Evolutionary conservation across 2,329 filamentous ascomycete genomes (phyloP), one percentile per base, ranked within the genome.

Genomic region (Camillea tinctor): DNA sequence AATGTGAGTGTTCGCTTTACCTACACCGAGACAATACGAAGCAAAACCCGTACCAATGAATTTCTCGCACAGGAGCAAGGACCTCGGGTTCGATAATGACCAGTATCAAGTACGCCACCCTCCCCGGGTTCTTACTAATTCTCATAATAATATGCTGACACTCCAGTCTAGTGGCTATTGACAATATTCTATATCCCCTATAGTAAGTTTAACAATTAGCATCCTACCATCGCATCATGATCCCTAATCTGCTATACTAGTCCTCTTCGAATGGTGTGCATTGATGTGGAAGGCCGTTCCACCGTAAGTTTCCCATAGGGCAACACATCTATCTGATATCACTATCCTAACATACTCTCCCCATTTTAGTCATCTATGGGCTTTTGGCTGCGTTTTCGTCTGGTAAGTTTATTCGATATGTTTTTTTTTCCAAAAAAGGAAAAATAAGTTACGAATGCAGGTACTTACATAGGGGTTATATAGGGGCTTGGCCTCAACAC

Each of bases 171-270:
- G 71, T 80, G 77, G 77, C 69, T 79, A 22, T 69, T 80, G 36
- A 79, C 76, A 21, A 78, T 80, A 50, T 79, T 79, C 57, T 80
- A 79, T 62, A 79, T 79, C 50, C 75, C 76, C 0, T 79, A 78
- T 58, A 78, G 74, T 76, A 59, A 58, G 73, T 62, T 6, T 49
- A 52, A 3, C n/a, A 9, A 20, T 6, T 26, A 9, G 19, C 24
- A 53, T 30, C 26, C 26, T 11, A 54, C 54, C 30, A 8, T 36
- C 9, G n/a, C n/a, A 22, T 52, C 8, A 9, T n/a, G n/a, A n/a
- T 54, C 23, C n/a, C 13, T 50, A n/a, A 54, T 19, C 44, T 8
- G 2, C 44, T 54, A 17, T 55, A 2, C 13, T 21, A 76, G 73
- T 78, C 26, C 22, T 78, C 53, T 79, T 79, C 56, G 77, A 79